phyloP scores from a whole-genome alignment of 2,329 filamentous ascomycete species.

The Chrysoporthe austroafricana region DNA sequence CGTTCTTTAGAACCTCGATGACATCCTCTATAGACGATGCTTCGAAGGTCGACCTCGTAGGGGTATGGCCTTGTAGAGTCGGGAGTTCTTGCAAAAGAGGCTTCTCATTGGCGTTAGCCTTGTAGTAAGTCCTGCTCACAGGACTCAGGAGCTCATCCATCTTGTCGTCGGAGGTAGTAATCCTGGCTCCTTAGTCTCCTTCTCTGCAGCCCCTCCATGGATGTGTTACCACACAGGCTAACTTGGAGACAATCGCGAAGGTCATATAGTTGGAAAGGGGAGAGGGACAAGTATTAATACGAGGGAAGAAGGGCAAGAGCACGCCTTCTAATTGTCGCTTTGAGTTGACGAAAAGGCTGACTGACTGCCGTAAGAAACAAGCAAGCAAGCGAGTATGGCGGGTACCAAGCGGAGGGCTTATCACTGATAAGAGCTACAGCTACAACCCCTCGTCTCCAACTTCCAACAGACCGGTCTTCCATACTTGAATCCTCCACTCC shows the following conservation, averaged over 20 bases:
- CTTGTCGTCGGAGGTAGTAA: conserved; percentile 5
- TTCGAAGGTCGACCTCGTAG: conserved; percentile 5
- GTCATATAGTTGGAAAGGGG: not conserved
- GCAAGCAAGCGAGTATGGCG: not conserved
- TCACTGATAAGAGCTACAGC: conserved; percentile 26
- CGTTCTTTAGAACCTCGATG: conserved; percentile 61
- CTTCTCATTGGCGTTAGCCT: conserved; percentile 42
- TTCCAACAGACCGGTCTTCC: conserved; percentile 12
- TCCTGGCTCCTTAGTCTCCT: not conserved
- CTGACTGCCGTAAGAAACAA: not conserved
- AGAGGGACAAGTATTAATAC: too few relatives aligned
- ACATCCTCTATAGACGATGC: conserved; percentile 51
- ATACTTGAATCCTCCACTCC: not conserved
- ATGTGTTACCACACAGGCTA: not conserved
- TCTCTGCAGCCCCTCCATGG: not conserved
- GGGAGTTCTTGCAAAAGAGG: conserved; percentile 44
- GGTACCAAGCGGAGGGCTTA: conserved; percentile 17
- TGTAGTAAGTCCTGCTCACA: conserved; percentile 56
- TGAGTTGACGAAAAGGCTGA: not conserved
- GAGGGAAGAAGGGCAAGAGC: not conserved
- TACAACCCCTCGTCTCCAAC: conserved; percentile 1
- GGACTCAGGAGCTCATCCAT: conserved; percentile 63
- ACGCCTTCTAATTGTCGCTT: not conserved
- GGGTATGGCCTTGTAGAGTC: conserved; percentile 28
- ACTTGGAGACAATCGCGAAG: not conserved